Evolutionary conservation across 2,329 filamentous ascomycete species (phyloP), one percentile per base, ranked within the genome.

Genomic region (Harringtonia aguacate): DNA sequence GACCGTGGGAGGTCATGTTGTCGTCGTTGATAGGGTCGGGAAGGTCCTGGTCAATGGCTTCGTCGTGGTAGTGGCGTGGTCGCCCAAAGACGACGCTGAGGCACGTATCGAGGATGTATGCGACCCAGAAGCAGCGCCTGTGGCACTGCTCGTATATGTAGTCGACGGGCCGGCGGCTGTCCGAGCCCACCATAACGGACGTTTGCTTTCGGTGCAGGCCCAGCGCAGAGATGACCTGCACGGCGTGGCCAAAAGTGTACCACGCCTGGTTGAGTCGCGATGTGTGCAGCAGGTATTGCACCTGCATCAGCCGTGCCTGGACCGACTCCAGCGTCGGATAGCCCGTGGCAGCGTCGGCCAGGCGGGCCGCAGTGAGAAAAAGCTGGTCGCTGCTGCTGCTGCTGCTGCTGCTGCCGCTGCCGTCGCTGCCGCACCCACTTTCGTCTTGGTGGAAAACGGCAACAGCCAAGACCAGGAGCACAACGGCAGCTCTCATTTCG

Each of bases 51-150:
- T 81, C 77, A 39, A 79, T 76, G 41, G 81, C 75, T 29, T 79
- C 73, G 36, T 81, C 77, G 39, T 78, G 76, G 22, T 79, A 73
- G 14, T 77, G 66, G 8, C 74, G 58, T 1, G 78, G 78, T 7
- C 78, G 64, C 0, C 78, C 78, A 27, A 81, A 70, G 17, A 79
- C 73, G n/a, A 79, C 73, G 21, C 75, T 73, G 1, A 82, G 60
- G 45, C 81, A 81, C 33, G 76, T 76, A 51, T 82, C 77, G 2
- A 81, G 58, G 1, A 71, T 73, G 52, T 81, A 82, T 0, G 73
- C 70, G 4, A 70, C 70, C 78, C 78, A 81, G 41, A 82, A 80
- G 0, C 72, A 68, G 8, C 77, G 63, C 45, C 73, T 73, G 1
- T 72, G 66, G 35, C 73, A 72, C 47, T 81, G 74, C 0, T 59